A percentile compares a stretch with the other conserved stretches of the same genome.
These are phyloP conservation scores for Apiotrichum siamense DNA, from an alignment of 1,284 basidiomycete genomes.

Conservation along the genomic window DNA sequence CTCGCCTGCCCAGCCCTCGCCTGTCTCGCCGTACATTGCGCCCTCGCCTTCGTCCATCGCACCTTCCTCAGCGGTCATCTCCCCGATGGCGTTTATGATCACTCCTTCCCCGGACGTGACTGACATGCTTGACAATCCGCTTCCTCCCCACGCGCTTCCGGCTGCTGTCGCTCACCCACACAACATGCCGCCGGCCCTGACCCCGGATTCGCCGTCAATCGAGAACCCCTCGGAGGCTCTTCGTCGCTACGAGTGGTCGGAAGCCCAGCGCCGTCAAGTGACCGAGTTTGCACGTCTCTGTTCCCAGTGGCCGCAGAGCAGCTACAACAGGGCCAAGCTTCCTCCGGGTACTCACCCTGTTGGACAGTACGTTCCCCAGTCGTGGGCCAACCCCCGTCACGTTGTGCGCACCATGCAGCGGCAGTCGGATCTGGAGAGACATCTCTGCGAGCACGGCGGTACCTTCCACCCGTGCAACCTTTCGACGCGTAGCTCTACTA, in stretches of 20 bases:
- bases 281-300: slow-evolving; percentile 40
- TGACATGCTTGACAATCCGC: slow-evolving; percentile 13
- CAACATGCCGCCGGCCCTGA: slow-evolving; percentile 18
- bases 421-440: slow-evolving; percentile 52
- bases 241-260: slow-evolving; percentile 29
- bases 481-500: slow-evolving; percentile 14
- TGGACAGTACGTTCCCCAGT: slow-evolving; percentile 60
- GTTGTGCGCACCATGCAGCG: slow-evolving; percentile 57
- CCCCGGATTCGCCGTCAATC: slow-evolving; percentile 13
- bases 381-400: slow-evolving; percentile 61
- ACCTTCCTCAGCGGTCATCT: slow-evolving; percentile 3
- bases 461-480: slow-evolving; percentile 25
- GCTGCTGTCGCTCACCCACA: slow-evolving; percentile 14
- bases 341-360: neutral
- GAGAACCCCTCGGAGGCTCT: slow-evolving; percentile 18
- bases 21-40: slow-evolving; percentile 9
- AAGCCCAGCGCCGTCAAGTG: slow-evolving; percentile 29
- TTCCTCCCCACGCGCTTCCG: slow-evolving; percentile 14
- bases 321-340: slow-evolving; percentile 69
- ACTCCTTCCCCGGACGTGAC: slow-evolving; percentile 16
- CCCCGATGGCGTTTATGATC: slow-evolving; percentile 13
- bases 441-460: slow-evolving; percentile 16
- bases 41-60: slow-evolving; percentile 9
- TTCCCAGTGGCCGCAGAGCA: slow-evolving; percentile 66
- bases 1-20: slow-evolving; percentile 2